Conservation (phyloP, 2,329 filamentous ascomycete species). For the Eurotiales sp. region DNA sequence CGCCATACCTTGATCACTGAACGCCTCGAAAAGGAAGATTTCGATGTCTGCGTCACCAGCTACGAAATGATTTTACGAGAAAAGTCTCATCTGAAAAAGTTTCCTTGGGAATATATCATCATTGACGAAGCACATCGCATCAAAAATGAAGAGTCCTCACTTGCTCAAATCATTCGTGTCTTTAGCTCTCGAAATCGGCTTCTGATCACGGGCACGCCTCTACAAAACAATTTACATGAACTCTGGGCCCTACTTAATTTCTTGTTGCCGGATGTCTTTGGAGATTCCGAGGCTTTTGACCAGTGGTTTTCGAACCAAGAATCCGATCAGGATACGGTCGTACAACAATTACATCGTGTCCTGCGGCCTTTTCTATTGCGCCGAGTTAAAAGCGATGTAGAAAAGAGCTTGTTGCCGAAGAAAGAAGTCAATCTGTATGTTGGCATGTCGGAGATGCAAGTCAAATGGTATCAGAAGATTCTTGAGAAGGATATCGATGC, state of each 20-base stretch:
- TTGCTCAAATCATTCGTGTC: slow-evolving; percentile 91
- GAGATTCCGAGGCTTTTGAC: slow-evolving; percentile 93
- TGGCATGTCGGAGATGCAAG: slow-evolving; percentile 98
- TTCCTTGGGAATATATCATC: slow-evolving; percentile 99
- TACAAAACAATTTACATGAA: slow-evolving; percentile 98
- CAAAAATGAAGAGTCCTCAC: slow-evolving; percentile 97
- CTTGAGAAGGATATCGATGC: slow-evolving; percentile 98
- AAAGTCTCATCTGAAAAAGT: slow-evolving; percentile 91
- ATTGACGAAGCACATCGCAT: slow-evolving; percentile 98
- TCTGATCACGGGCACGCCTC: slow-evolving; percentile 90
- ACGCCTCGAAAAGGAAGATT: slow-evolving; percentile 86
- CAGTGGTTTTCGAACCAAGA: slow-evolving; percentile 95
- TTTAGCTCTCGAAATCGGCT: slow-evolving; percentile 95
- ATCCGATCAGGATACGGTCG: slow-evolving; percentile 88
- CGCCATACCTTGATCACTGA: slow-evolving; percentile 84
- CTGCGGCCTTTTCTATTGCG: slow-evolving; percentile 89
- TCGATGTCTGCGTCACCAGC: slow-evolving; percentile 96
- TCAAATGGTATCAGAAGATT: slow-evolving; percentile 99
- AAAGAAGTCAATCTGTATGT: slow-evolving; percentile 97
- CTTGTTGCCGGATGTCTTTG: slow-evolving; percentile 94
- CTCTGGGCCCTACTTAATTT: slow-evolving; percentile 98
- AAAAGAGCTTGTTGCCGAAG: slow-evolving; percentile 95
- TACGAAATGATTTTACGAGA: slow-evolving; percentile 99
- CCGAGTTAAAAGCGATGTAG: slow-evolving; percentile 94
- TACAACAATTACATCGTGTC: slow-evolving; percentile 91